Evolutionary conservation across 257 asterid genomes (phyloP).

Genomic region (Solanum corneliomulleri): DNA sequence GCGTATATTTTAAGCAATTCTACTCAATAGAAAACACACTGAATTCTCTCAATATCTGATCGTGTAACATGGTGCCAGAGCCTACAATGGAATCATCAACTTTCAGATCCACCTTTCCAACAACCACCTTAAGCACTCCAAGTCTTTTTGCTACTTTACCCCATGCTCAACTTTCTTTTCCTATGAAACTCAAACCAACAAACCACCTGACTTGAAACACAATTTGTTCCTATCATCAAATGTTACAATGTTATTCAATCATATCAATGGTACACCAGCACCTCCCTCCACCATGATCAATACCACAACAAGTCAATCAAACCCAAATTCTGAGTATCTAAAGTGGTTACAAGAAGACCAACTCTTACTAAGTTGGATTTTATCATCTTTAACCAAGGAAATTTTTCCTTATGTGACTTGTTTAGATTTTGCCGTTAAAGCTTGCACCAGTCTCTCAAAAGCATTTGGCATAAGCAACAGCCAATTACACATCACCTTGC

Average conservation of each 20-base stretch:
- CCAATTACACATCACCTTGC: not conserved
- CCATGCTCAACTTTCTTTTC: not conserved
- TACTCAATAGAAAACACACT: not conserved
- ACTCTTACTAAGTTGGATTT: not conserved
- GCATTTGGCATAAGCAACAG: not conserved
- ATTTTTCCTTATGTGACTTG: not conserved
- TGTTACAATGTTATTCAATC: not conserved
- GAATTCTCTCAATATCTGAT: not conserved
- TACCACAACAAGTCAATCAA: not conserved
- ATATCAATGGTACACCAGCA: not conserved
- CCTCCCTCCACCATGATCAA: not conserved
- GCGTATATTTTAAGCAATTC: not conserved
- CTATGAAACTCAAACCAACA: not conserved
- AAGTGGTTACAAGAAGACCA: not conserved
- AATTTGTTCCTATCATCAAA: not conserved
- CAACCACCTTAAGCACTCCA: not conserved
- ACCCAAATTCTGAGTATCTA: not conserved
- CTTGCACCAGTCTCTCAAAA: not conserved
- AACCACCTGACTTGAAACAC: not conserved
- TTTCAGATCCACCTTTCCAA: not conserved
- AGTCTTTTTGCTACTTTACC: not conserved
- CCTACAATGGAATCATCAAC: not conserved
- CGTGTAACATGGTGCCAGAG: not conserved
- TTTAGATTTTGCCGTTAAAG: not conserved
- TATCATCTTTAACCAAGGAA: not conserved